Evolutionary conservation across 2,329 filamentous ascomycete genomes (phyloP).

Genomic region (Colletotrichum musae): DNA sequence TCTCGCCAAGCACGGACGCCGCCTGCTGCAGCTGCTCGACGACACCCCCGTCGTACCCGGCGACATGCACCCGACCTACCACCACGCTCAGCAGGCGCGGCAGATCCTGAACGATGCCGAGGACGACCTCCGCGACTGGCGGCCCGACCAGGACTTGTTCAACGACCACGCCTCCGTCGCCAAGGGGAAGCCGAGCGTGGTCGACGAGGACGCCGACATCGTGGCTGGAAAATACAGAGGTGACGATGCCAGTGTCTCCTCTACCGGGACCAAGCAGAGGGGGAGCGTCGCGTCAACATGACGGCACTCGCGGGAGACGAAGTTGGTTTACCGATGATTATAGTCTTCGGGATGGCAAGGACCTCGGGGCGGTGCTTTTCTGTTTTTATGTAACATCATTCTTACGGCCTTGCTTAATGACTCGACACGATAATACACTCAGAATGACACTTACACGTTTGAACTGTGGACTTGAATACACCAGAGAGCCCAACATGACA

Average conservation of each 20-base stretch:
- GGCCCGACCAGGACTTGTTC: slow-evolving; percentile 57
- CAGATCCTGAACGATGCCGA: slow-evolving; percentile 95
- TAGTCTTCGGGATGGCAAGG: not conserved
- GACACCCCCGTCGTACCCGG: slow-evolving; percentile 92
- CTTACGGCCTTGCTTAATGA: slow-evolving; percentile 32
- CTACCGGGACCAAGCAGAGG: slow-evolving; percentile 25
- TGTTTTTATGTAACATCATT: slow-evolving; percentile 24
- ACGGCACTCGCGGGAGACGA: not conserved
- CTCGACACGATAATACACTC: slow-evolving; percentile 16
- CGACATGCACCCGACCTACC: slow-evolving; percentile 79
- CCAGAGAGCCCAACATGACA: no score
- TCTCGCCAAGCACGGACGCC: slow-evolving; percentile 89
- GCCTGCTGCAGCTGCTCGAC: slow-evolving; percentile 87
- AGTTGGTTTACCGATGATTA: not conserved
- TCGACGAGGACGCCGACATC: slow-evolving; percentile 33
- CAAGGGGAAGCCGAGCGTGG: slow-evolving; percentile 27
- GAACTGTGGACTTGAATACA: no score
- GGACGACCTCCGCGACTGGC: slow-evolving; percentile 86
- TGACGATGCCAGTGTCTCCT: slow-evolving; percentile 9
- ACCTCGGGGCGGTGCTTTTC: not conserved
- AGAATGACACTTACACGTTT: no score
- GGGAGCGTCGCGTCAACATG: slow-evolving; percentile 15
- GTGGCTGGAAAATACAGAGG: slow-evolving; percentile 11
- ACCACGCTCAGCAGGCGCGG: slow-evolving; percentile 76
- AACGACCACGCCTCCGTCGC: slow-evolving; percentile 15